Percentiles rank a stretch among this genome's conserved stretches.
Conservation (phyloP, 768 basidiomycete species). For the Mycena kentingensis region DNA sequence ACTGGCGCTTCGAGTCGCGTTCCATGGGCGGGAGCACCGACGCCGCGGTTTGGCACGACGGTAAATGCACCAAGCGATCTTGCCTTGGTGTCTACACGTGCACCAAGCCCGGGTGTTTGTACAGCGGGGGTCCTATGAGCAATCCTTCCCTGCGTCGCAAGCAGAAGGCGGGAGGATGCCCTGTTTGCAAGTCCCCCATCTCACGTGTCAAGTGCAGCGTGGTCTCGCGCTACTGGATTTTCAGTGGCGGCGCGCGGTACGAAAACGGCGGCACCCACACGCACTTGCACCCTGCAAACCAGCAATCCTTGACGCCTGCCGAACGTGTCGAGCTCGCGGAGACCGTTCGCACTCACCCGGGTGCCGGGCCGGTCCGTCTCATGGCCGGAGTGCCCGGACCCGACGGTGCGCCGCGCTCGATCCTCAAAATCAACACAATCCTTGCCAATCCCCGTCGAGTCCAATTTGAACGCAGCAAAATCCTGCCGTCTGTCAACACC, state of each 20-base stretch:
- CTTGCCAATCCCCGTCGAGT: conserved; percentile 21
- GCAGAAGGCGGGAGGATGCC: background rate
- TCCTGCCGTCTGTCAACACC: background rate
- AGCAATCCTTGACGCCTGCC: background rate
- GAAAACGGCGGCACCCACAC: background rate
- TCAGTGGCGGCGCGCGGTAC: background rate
- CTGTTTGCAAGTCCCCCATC: background rate
- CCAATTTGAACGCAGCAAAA: conserved; percentile 16
- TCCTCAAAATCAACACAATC: conserved; percentile 21
- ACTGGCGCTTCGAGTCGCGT: too few relatives aligned
- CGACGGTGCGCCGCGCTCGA: conserved; percentile 22
- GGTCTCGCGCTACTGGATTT: background rate
- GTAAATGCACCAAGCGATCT: conserved; percentile 11
- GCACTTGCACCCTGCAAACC: background rate
- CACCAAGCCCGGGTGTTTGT: conserved; percentile 15
- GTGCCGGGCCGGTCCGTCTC: background rate
- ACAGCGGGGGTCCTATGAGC: conserved; percentile 14
- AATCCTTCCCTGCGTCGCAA: background rate
- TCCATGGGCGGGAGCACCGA: conserved; percentile 6
- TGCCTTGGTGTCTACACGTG: conserved; percentile 24
- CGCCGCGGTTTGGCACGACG: conserved; percentile 6
- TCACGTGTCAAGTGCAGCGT: background rate
- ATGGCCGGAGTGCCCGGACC: conserved; percentile 21
- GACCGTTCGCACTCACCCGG: background rate
- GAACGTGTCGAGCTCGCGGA: background rate